Evolutionary conservation across 805 yeast genomes (phyloP).

Genomic region (Saccharomycopsis amapae): DNA sequence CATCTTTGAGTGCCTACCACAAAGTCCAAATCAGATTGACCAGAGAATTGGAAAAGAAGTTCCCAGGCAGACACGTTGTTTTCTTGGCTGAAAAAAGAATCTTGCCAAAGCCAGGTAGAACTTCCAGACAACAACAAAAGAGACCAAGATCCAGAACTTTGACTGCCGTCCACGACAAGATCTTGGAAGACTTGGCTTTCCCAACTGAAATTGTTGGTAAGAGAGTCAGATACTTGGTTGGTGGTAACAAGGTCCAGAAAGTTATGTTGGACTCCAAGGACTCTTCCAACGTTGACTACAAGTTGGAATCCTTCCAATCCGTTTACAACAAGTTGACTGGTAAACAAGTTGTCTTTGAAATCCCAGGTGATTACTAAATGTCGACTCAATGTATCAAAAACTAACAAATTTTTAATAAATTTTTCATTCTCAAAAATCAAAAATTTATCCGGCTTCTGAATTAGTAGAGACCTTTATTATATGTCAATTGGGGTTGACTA

Average conservation of each 20-base stretch:
- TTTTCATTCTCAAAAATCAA: too few relatives aligned
- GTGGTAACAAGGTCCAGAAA: slow-evolving; percentile 98
- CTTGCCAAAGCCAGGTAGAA: slow-evolving; percentile 97
- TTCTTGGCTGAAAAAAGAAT: slow-evolving; percentile 99
- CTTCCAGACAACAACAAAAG: slow-evolving; percentile 90
- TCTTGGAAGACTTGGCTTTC: slow-evolving; percentile 98
- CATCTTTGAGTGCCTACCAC: slow-evolving; percentile 88
- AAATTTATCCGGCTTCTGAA: too few relatives aligned
- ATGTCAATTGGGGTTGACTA: too few relatives aligned
- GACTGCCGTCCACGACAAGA: slow-evolving; percentile 96
- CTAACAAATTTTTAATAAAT: too few relatives aligned
- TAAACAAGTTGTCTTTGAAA: slow-evolving; percentile 98
- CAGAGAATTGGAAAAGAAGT: slow-evolving; percentile 99
- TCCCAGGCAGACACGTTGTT: slow-evolving; percentile 99
- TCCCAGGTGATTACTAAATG: slow-evolving; percentile 51
- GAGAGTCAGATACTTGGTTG: slow-evolving; percentile 98
- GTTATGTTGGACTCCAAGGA: slow-evolving; percentile 97
- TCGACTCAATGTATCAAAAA: too few relatives aligned
- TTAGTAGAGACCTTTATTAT: too few relatives aligned
- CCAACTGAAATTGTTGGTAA: slow-evolving; percentile 99
- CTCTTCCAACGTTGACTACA: slow-evolving; percentile 93
- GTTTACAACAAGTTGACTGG: slow-evolving; percentile 98
- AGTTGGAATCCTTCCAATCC: slow-evolving; percentile 98
- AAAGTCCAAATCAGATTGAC: slow-evolving; percentile 95
- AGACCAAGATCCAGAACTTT: slow-evolving; percentile 99